Evolutionary conservation across 768 basidiomycete species (phyloP).

Genomic region (Lactifluus echinatus): DNA sequence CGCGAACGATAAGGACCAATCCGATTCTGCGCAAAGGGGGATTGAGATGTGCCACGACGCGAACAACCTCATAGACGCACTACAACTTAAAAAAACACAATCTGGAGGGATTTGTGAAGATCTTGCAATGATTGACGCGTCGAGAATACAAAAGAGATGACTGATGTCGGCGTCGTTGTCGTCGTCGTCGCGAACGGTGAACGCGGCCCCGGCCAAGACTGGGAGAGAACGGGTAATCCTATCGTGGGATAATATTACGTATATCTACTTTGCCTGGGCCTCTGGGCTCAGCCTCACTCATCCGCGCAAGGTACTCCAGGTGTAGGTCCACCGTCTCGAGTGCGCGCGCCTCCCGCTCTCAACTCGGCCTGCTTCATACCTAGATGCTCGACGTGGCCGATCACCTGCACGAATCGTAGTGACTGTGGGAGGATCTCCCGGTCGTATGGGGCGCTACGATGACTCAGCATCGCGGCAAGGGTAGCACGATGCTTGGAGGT

Average conservation of each 20-base stretch:
- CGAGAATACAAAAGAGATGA: neutral
- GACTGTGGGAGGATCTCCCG: too few relatives aligned
- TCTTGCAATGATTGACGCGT: slow-evolving; percentile 2
- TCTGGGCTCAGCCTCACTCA: too few relatives aligned
- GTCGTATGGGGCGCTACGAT: too few relatives aligned
- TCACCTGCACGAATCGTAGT: too few relatives aligned
- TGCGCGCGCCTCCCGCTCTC: too few relatives aligned
- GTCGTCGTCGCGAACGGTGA: slow-evolving; percentile 14
- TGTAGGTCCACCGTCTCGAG: too few relatives aligned
- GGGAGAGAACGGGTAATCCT: neutral
- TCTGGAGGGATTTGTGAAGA: neutral
- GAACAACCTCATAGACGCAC: neutral
- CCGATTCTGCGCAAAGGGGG: neutral
- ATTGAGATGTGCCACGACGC: neutral
- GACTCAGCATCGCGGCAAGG: too few relatives aligned
- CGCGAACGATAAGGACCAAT: slow-evolving; percentile 1
- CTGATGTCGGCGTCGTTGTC: slow-evolving; percentile 10
- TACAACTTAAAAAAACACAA: neutral
- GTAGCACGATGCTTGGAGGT: too few relatives aligned
- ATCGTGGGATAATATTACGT: slow-evolving; percentile 13
- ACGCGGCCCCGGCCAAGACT: neutral
- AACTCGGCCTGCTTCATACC: too few relatives aligned
- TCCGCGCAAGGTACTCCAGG: too few relatives aligned
- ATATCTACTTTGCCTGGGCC: neutral
- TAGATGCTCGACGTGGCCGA: too few relatives aligned